Conservation (phyloP, 441 rosid genomes). For the Metrosideros polymorpha region DNA sequence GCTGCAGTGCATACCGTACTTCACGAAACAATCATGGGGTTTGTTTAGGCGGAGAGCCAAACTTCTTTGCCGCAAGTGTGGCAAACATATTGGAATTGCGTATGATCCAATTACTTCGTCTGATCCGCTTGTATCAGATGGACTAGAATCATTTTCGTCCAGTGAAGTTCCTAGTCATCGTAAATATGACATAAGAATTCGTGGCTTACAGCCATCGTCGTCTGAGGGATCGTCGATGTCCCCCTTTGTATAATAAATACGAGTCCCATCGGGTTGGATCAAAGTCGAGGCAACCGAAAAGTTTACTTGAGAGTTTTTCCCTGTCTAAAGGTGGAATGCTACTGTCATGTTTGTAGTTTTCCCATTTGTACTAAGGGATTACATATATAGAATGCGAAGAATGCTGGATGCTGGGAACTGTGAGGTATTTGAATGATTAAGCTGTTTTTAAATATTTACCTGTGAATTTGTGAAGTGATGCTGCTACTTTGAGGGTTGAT, state of each 20-base stretch:
- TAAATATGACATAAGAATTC: slow-evolving; percentile 69
- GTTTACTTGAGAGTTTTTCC: not conserved
- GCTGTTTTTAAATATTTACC: not conserved
- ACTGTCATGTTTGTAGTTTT: not conserved
- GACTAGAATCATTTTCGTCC: slow-evolving; percentile 32
- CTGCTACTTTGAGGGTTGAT: not conserved
- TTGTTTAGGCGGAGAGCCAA: slow-evolving; percentile 62
- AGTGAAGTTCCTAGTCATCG: slow-evolving; percentile 20
- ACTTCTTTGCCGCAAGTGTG: slow-evolving; percentile 90
- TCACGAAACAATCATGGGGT: slow-evolving; percentile 52
- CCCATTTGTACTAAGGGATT: not conserved
- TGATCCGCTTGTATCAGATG: slow-evolving; percentile 34
- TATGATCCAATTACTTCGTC: slow-evolving; percentile 36
- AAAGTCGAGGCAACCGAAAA: not conserved
- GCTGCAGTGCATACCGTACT: slow-evolving; percentile 67
- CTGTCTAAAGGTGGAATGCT: not conserved
- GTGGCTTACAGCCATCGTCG: slow-evolving; percentile 78
- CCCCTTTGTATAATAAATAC: slow-evolving; percentile 3
- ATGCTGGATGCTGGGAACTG: not conserved
- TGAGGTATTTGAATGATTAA: not conserved
- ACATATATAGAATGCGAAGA: not conserved
- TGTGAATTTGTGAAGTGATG: not conserved
- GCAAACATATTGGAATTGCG: slow-evolving; percentile 66
- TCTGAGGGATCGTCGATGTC: slow-evolving; percentile 26
- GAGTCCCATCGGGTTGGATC: not conserved